Evolutionary conservation across 805 yeast genomes (phyloP).

Genomic region (Candida piceae): DNA sequence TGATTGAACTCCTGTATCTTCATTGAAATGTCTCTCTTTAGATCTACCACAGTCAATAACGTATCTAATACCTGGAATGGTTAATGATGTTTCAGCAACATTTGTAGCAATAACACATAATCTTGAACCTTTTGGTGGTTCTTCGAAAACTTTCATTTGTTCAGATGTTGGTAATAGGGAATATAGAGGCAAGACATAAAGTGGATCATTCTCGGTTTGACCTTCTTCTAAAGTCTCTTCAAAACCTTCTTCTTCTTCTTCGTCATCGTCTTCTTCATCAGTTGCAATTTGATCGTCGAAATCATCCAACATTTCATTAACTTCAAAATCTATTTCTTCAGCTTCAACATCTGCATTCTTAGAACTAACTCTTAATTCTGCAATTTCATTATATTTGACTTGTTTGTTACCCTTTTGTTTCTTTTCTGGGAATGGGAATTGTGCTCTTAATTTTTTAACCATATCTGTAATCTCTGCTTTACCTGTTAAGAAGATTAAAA

Average conservation of each 20-base stretch:
- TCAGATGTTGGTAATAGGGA: constrained; percentile 91
- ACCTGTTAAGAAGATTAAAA: constrained; percentile 87
- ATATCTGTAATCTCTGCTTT: constrained; percentile 82
- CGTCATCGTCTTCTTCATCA: constrained; percentile 47
- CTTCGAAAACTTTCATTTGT: constrained; percentile 87
- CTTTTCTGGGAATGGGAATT: constrained; percentile 53
- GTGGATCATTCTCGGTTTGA: constrained; percentile 69
- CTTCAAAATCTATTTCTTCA: constrained; percentile 75
- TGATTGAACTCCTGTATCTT: constrained; percentile 85
- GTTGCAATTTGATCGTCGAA: constrained; percentile 39
- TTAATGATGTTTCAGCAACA: constrained; percentile 95
- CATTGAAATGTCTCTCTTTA: constrained; percentile 79
- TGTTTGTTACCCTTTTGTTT: constrained; percentile 5
- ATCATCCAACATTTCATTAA: constrained; percentile 34
- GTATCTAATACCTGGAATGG: constrained; percentile 92
- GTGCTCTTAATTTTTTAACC: constrained; percentile 62
- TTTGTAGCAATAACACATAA: constrained; percentile 93
- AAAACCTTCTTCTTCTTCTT: constrained; percentile 56
- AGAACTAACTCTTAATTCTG: constrained; percentile 47
- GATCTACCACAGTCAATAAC: constrained; percentile 95
- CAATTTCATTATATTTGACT: constrained; percentile 28
- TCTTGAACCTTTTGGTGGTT: constrained; percentile 81
- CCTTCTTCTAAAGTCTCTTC: constrained; percentile 70
- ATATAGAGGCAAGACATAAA: constrained; percentile 87
- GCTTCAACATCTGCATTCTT: constrained; percentile 71